phyloP scores from a whole-genome alignment of 108 stramenopile species.

The Nitzschia inconspicua region DNA sequence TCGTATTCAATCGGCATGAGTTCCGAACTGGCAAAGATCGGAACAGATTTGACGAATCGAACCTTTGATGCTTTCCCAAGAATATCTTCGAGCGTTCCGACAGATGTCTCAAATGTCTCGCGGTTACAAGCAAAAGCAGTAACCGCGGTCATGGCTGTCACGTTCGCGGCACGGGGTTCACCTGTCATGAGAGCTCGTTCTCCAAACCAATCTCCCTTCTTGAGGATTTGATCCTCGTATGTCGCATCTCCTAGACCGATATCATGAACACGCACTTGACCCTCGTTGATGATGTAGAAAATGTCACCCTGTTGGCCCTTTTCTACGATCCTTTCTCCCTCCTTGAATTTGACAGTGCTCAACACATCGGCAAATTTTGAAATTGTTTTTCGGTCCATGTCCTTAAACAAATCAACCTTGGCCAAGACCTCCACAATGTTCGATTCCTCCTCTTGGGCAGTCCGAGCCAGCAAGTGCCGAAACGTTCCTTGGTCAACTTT shows the following conservation, averaged over 20 bases:
- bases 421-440: constrained; percentile 35
- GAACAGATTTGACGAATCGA: constrained; percentile 58
- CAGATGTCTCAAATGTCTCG: constrained; percentile 52
- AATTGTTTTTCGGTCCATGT: constrained; percentile 30
- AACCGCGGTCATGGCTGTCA: constrained; percentile 50
- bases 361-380: constrained; percentile 56
- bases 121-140: constrained; percentile 43
- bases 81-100: constrained; percentile 59
- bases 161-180: constrained; percentile 81
- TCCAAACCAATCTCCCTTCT: constrained; percentile 83
- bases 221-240: constrained; percentile 25
- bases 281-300: constrained; percentile 83
- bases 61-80: constrained; percentile 42
- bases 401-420: constrained; percentile 67
- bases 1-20: constrained; percentile 61
- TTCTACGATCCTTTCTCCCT: constrained; percentile 59
- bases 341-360: constrained; percentile 34
- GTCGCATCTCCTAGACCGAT: constrained; percentile 62
- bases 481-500: constrained; percentile 82
- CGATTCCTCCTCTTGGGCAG: constrained; percentile 37
- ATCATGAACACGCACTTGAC: constrained; percentile 62
- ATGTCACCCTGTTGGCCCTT: constrained; percentile 79
- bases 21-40: constrained; percentile 66
- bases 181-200: constrained; percentile 89
- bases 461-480: constrained; percentile 63